Conservation (phyloP, 306 rosid genomes). For the Sicyos edulis region DNA sequence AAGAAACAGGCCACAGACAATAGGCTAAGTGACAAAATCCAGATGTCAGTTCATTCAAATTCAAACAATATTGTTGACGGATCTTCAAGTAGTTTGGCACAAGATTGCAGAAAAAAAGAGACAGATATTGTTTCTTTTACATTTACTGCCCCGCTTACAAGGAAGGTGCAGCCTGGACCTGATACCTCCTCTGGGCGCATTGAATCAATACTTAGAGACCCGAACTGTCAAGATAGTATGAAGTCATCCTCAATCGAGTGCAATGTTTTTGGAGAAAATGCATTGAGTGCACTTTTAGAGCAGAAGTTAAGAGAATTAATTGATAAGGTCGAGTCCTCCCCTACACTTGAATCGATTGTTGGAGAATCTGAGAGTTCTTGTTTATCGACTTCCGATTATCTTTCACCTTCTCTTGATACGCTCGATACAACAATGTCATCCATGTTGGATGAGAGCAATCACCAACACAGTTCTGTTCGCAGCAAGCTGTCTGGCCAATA, state of each 20-base stretch:
- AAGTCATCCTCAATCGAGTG: constrained; percentile 57
- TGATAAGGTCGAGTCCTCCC: constrained; percentile 39
- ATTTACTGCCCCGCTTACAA: constrained; percentile 80
- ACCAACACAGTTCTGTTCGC: constrained; percentile 27
- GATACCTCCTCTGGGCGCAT: constrained; percentile 46
- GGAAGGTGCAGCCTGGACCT: constrained; percentile 44
- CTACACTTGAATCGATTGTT: constrained; percentile 36
- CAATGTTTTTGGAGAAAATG: constrained; percentile 71
- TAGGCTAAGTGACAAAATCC: constrained; percentile 45
- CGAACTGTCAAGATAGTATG: constrained; percentile 46
- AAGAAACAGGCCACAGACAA: constrained; percentile 48
- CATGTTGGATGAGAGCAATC: constrained; percentile 35
- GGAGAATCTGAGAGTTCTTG: constrained; percentile 37
- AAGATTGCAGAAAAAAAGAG: constrained; percentile 58
- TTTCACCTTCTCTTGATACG: constrained; percentile 27
- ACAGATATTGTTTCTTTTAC: constrained; percentile 92
- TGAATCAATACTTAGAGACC: constrained; percentile 31
- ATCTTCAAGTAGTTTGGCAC: constrained; percentile 41
- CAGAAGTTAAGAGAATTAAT: constrained; percentile 76
- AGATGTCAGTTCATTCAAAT: constrained; percentile 44
- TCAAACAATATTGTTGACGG: constrained; percentile 35
- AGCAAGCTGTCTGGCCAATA: constrained; percentile 27
- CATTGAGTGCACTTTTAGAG: constrained; percentile 79
- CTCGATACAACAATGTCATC: constrained; percentile 27
- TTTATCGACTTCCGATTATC: constrained; percentile 31